Base-by-base conservation (phyloP, 148 eudicot genomes). In the Rhododendron ovatum region DNA sequence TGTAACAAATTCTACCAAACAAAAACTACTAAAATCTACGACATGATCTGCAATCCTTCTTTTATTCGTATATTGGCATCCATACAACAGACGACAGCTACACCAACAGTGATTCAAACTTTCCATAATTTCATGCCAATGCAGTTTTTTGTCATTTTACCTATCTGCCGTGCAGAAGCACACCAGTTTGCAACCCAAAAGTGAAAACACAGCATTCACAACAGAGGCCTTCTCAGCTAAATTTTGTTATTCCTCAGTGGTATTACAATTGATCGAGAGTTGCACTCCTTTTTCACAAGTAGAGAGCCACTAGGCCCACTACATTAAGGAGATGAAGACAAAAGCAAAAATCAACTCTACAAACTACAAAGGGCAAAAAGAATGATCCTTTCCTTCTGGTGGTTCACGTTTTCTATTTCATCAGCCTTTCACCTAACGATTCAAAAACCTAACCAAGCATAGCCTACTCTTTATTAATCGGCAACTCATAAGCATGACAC, bases 401-500 rank as follows among this genome's bases (percentile, higher is more conserved):
- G 8, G 39, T 65, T 39, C 53, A 0, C 0, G 3, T 53, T 0
- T 20, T 24, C 65, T 55, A 53, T 10, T 3, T 35, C 0, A 28
- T 82, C 8, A 1, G 28, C 17, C 41, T n/a, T 81, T 0, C 22
- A 50, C 65, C 26, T 2, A 28, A 81, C 50, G 59, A 82, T 59
- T 4, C 50, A 18, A 82, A 82, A 55, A 55, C 73, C 47, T 35
- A 55, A 82, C 47, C 37, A 18, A 57, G 50, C n/a, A 20, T 65
- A 59, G 73, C 33, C 17, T 59, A 30, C 41, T 10, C 26, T 82
- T 61, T 4, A 63, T 0, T 14, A 43, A 57, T 26, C 59, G 17
- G 50, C 33, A 24, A 30, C 30, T 57, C 61, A 55, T 55, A 84
- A 75, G 82, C 81, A 84, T 84, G 85, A 87, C 61, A 35, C 43